These are phyloP conservation scores for Fusarium floridanum DNA, from an alignment of 2,329 filamentous ascomycete species.

Conservation along the genomic window DNA sequence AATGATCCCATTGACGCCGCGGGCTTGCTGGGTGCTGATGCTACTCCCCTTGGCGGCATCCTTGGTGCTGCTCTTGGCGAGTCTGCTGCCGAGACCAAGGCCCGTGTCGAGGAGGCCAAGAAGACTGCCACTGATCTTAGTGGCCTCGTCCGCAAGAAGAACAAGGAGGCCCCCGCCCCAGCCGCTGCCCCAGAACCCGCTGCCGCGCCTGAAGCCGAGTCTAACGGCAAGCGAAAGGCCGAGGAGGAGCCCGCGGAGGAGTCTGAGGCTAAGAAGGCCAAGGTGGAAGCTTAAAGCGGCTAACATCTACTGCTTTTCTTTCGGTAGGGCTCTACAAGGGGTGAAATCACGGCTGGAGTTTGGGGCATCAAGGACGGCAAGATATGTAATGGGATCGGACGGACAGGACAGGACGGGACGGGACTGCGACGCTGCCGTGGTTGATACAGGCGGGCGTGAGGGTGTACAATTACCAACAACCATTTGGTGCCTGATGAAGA, in stretches of 20 bases:
- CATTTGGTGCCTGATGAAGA: conserved; percentile 23
- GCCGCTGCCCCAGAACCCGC: conserved; percentile 34
- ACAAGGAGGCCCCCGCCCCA: conserved; percentile 46
- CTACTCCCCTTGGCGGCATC: conserved; percentile 67
- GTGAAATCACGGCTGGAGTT: conserved; percentile 27
- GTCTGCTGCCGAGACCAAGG: conserved; percentile 70
- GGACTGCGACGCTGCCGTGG: conserved; percentile 3
- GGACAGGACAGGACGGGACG: background rate
- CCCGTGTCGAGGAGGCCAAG: conserved; percentile 78
- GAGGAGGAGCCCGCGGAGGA: conserved; percentile 48
- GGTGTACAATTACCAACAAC: conserved; percentile 15
- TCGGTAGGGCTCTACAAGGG: background rate
- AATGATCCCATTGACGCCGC: conserved; percentile 65
- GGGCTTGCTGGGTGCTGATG: conserved; percentile 54
- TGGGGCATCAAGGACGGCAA: conserved; percentile 18
- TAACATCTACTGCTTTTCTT: background rate
- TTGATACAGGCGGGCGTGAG: conserved; percentile 3
- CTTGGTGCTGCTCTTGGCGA: conserved; percentile 74
- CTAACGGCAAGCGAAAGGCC: conserved; percentile 58
- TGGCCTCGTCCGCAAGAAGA: conserved; percentile 81
- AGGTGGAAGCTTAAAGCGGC: conserved; percentile 47
- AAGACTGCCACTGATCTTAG: conserved; percentile 80
- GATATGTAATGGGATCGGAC: conserved; percentile 3
- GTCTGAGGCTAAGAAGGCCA: conserved; percentile 52
- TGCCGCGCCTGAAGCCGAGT: conserved; percentile 44